phyloP scores from a whole-genome alignment of 2,329 filamentous ascomycete species.

The Annulohypoxylon truncatum region DNA sequence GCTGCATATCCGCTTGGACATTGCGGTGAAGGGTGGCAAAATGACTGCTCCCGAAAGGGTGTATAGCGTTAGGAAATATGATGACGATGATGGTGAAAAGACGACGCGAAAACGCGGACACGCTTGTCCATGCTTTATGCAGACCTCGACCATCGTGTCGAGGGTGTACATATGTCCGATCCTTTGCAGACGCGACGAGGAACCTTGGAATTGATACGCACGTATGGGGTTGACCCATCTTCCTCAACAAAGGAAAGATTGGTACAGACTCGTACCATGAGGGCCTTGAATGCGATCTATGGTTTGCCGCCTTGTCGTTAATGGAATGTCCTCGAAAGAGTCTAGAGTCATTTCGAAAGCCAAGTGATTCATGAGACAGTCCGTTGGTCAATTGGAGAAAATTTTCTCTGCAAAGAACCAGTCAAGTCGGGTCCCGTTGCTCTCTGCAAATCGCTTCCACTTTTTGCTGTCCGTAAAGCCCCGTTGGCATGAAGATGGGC shows the following conservation, averaged over 20 bases:
- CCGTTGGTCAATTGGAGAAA: slow-evolving; percentile 40
- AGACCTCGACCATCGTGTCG: slow-evolving; percentile 17
- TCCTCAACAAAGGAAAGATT: slow-evolving; percentile 23
- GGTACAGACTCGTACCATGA: slow-evolving; percentile 30
- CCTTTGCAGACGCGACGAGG: slow-evolving; percentile 27
- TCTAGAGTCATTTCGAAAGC: slow-evolving; percentile 2
- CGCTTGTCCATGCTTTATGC: slow-evolving; percentile 13
- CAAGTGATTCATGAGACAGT: slow-evolving; percentile 26
- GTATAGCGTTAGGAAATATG: background rate
- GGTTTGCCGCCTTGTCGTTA: slow-evolving; percentile 16
- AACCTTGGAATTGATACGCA: slow-evolving; percentile 7
- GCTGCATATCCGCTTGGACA: slow-evolving; percentile 7
- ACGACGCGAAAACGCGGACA: slow-evolving; percentile 30
- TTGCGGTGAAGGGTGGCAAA: slow-evolving; percentile 39
- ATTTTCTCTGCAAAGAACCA: slow-evolving; percentile 18
- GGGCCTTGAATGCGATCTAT: slow-evolving; percentile 31
- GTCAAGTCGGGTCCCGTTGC: slow-evolving; percentile 29
- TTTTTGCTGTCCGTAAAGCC: slow-evolving; percentile 35
- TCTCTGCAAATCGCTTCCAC: slow-evolving; percentile 36
- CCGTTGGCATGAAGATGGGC: slow-evolving; percentile 33
- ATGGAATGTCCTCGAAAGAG: slow-evolving; percentile 34
- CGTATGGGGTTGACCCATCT: slow-evolving; percentile 18
- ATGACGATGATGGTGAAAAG: slow-evolving; percentile 4
- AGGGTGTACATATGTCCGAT: slow-evolving; percentile 14
- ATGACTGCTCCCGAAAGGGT: slow-evolving; percentile 8